Evolutionary conservation across 2,329 filamentous ascomycete genomes (phyloP), one percentile per base, ranked within the genome.

Genomic region (Allantophomopsis cytisporea): DNA sequence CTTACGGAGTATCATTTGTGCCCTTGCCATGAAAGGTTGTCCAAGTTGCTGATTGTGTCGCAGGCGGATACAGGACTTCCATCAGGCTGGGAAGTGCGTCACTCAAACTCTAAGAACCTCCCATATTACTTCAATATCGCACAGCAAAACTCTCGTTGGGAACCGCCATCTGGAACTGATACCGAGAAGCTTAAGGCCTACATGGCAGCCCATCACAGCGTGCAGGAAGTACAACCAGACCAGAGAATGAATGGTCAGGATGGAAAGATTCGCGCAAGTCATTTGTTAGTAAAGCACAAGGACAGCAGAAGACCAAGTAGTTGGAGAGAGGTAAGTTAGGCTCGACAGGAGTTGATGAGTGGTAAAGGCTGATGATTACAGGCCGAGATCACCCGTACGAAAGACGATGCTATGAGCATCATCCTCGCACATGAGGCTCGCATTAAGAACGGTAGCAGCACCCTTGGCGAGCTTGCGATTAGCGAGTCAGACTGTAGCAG

Each of bases 61-160:
- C 31, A 82, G 76, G 64, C 73, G 55, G 82, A 87, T 41, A 79
- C 81, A 50, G 89, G 89, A 59, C 76, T 95, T 47, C 88, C 88
- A 45, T 61, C 76, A 37, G 77, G 79, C 60, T 95, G 89, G 88
- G 91, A 96, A 66, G 86, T 98, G 57, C 86, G 91, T 60, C 86
- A 93, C 66, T 94, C 86, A 61, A 94, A 95, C 69, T 94, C 86
- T 62, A 96, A 95, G 69, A 94, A 94, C 65, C 81, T 96, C 30
- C 91, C 91, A 31, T 98, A 98, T 71, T 98, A 96, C 69, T 96
- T 95, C 80, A 93, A 95, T 64, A 68, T 81, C 35, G 66, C 64
- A 50, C 84, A 86, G 47, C 89, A 88, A 60, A 78, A 86, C 58
- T 96, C 91, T 46, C 77, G 85, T 63, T 98, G 91, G 91, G 91